These are phyloP conservation scores for Vicia sativa DNA, from an alignment of 306 rosid genomes.

Conservation along the genomic window DNA sequence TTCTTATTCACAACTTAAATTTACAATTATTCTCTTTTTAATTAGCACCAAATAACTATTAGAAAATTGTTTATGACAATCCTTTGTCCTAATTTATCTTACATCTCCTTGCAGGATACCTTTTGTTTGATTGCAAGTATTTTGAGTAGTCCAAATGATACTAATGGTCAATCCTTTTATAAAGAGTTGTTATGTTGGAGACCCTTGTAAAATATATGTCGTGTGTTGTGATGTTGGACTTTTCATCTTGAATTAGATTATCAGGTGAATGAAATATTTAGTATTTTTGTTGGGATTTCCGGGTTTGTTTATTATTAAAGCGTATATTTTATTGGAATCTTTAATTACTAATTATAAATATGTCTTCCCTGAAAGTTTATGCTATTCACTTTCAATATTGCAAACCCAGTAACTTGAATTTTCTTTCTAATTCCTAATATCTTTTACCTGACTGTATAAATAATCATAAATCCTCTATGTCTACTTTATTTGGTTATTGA, in stretches of 20 bases:
- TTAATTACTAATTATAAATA: background rate
- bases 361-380: too few relatives aligned
- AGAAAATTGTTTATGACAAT: slow-evolving; percentile 31
- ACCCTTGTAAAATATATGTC: slow-evolving; percentile 95
- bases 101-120: slow-evolving; percentile 68
- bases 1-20: slow-evolving; percentile 21
- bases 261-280: slow-evolving; percentile 89
- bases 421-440: too few relatives aligned
- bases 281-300: slow-evolving; percentile 76
- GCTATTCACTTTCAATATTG: slow-evolving; percentile 7
- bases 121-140: slow-evolving; percentile 85
- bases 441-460: too few relatives aligned
- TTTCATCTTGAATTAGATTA: slow-evolving; percentile 94
- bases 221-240: slow-evolving; percentile 97
- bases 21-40: background rate
- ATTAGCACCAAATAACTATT: background rate
- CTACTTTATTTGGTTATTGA: too few relatives aligned
- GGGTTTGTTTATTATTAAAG: slow-evolving; percentile 58
- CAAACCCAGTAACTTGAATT: slow-evolving; percentile 19
- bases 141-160: slow-evolving; percentile 83
- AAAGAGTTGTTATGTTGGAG: slow-evolving; percentile 94
- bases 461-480: too few relatives aligned
- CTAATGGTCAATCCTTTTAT: slow-evolving; percentile 85
- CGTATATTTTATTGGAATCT: background rate
- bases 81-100: slow-evolving; percentile 38